Conservation (phyloP, 2,329 filamentous ascomycete species). For the Paraphaeosphaeria sporulosa region DNA sequence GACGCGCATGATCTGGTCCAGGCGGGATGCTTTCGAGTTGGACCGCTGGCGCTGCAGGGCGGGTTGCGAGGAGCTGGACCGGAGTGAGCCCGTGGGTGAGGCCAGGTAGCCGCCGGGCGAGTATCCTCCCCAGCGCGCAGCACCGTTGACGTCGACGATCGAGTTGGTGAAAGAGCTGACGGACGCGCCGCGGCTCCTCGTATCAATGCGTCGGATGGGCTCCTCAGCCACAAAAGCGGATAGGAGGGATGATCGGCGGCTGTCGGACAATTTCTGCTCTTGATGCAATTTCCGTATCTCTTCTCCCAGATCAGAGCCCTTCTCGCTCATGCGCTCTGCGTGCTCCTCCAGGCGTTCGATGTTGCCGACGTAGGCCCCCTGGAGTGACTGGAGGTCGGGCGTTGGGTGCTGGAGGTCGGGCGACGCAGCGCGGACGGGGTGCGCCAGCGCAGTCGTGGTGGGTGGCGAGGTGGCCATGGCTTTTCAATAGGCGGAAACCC, state of each 20-base stretch:
- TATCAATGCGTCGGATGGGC: slow-evolving; percentile 31
- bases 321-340: slow-evolving; percentile 76
- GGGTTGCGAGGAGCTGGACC: slow-evolving; percentile 55
- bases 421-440: slow-evolving; percentile 28
- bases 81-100: slow-evolving; percentile 69
- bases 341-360: slow-evolving; percentile 78
- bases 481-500: slow-evolving; percentile 13
- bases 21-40: slow-evolving; percentile 50
- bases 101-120: slow-evolving; percentile 73
- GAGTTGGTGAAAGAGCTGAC: slow-evolving; percentile 60
- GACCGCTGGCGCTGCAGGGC: slow-evolving; percentile 49
- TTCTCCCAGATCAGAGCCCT: slow-evolving; percentile 76
- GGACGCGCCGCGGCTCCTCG: slow-evolving; percentile 51
- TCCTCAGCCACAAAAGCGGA: slow-evolving; percentile 52
- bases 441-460: slow-evolving; percentile 21
- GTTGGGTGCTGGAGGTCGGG: slow-evolving; percentile 60
- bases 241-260: slow-evolving; percentile 68
- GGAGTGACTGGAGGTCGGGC: slow-evolving; percentile 68
- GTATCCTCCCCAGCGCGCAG: slow-evolving; percentile 73
- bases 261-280: slow-evolving; percentile 74
- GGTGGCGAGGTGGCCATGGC: slow-evolving; percentile 36
- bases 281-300: slow-evolving; percentile 77
- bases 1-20: slow-evolving; percentile 52
- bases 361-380: slow-evolving; percentile 70
- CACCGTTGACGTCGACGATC: slow-evolving; percentile 73